Conservation (phyloP, 75 land plant species). For the Picea glauca region DNA sequence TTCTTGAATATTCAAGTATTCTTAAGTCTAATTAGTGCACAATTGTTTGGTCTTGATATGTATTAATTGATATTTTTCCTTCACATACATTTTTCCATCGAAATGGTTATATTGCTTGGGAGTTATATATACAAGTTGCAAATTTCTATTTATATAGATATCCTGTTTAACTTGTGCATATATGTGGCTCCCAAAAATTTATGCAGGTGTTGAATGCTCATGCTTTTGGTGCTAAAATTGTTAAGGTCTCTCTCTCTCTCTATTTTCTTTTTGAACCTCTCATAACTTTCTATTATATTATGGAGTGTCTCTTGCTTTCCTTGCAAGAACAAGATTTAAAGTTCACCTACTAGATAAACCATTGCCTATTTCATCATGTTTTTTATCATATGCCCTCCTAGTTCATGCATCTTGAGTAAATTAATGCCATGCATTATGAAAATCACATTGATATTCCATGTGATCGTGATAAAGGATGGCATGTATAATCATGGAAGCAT, state of each 20-base stretch:
- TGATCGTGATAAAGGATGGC: not conserved
- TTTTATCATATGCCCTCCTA: not conserved
- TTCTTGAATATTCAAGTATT: not conserved
- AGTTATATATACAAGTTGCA: not conserved
- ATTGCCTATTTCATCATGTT: not conserved
- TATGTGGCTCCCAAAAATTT: not conserved
- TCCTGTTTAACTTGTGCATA: not conserved
- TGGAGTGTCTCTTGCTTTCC: not conserved
- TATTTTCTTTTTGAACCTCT: not conserved
- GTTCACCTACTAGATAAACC: not conserved
- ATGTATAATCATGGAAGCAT: not conserved
- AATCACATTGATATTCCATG: not conserved
- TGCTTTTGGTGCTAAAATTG: slow-evolving; percentile 60
- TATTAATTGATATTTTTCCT: not conserved
- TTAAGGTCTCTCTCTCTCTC: slow-evolving; percentile 57
- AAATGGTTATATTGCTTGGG: not conserved
- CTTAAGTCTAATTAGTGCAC: not conserved
- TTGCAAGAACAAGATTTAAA: not conserved
- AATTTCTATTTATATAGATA: not conserved
- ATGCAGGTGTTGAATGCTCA: slow-evolving; percentile 73
- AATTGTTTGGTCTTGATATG: not conserved
- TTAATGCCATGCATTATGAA: not conserved
- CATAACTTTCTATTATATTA: not conserved
- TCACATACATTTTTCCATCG: not conserved
- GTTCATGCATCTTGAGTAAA: not conserved